Conservation (phyloP, 306 rosid genomes). For the Prunus armeniaca region DNA sequence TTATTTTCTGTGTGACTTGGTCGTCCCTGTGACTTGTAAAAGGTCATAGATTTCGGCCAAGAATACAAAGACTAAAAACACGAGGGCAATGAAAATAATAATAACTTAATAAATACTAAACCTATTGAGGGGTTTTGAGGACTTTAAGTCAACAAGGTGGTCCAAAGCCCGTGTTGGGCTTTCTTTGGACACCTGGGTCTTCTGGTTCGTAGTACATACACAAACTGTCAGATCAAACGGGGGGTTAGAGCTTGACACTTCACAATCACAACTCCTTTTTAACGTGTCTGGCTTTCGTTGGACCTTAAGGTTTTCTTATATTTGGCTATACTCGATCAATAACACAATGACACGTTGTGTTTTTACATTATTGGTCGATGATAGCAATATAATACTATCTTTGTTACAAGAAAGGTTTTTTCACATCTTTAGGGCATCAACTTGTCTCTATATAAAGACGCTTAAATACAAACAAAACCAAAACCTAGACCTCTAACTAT, state of each 20-base stretch:
- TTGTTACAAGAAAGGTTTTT: not conserved
- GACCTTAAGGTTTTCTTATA: no score
- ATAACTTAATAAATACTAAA: no score
- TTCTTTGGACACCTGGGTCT: constrained; percentile 2
- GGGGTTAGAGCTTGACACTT: not conserved
- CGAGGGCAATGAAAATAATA: no score
- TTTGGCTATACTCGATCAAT: no score
- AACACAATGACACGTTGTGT: no score
- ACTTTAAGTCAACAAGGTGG: not conserved
- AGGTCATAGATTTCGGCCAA: not conserved
- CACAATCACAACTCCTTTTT: not conserved
- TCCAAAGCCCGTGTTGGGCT: not conserved
- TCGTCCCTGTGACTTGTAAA: not conserved
- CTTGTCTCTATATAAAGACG: not conserved
- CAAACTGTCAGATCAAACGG: not conserved
- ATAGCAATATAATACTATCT: not conserved
- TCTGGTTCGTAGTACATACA: not conserved
- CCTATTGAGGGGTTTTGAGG: no score
- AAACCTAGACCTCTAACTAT: not conserved
- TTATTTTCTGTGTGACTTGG: not conserved
- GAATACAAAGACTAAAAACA: not conserved
- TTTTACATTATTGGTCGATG: no score
- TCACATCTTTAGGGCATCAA: not conserved
- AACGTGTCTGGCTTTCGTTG: not conserved
- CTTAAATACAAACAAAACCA: not conserved